Evolutionary conservation across 1,284 basidiomycete species (phyloP), one percentile per base, ranked within the genome.

Genomic region (Cryptococcus jaspeensis): DNA sequence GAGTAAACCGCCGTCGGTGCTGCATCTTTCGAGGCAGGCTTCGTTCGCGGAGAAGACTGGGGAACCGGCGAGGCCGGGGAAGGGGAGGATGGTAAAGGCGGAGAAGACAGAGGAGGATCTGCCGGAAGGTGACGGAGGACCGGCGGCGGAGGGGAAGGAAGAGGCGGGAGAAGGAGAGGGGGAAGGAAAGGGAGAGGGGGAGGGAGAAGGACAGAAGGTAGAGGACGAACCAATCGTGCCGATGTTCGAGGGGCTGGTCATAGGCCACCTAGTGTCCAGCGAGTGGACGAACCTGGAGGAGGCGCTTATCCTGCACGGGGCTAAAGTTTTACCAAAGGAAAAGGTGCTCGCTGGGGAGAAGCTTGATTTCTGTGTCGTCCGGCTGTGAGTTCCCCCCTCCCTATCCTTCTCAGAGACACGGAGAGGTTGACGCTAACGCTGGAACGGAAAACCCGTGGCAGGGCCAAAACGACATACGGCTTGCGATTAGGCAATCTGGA

Each of bases 281-380:
- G 18, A 68, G n/a, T 67, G 62, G 38, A 61, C 61, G 25, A 63
- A 63, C 0, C 54, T 77, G 43, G 69, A 73, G 50, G 60, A 64
- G 11, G 74, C 75, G 22, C 43, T 78, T 35, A 39, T 22, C 1
- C 38, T 50, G 23, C 66, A 70, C 48, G 72, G 74, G 5, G 75
- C 64, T 0, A 55, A 51, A 9, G 5, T 2, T n/a, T 73, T 0
- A 61, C 75, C n/a, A 44, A 56, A 0, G 67, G 71, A 51, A 49
- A 60, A 4, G 67, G 72, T 11, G 41, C 48, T 63, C 22, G 53
- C 56, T 0, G 74, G 73, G 2, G 61, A 63, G 2, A 52, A 56
- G 18, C 73, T 73, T 9, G 72, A 77, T 54, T 77, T 71, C 59
- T 59, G 75, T 11, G 66, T 77, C 12, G 67, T 70, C 18, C 59